Evolutionary conservation across 768 basidiomycete genomes (phyloP), one percentile per base, ranked within the genome.

Genomic region (Tulasnella sp.): DNA sequence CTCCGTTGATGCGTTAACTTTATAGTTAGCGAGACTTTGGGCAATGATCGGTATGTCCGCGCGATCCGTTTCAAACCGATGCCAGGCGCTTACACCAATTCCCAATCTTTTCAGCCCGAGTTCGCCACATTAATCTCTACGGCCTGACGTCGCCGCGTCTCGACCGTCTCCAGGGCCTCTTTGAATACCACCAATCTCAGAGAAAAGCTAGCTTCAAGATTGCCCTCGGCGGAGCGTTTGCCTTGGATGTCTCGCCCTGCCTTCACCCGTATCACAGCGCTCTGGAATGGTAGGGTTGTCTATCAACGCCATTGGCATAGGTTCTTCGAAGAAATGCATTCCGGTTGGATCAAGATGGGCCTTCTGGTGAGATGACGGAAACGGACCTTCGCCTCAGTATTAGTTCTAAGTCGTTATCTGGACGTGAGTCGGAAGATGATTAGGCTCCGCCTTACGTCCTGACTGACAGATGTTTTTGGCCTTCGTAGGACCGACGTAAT

Each of bases 291-390:
- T 37, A 40, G 70, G 20, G 71, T 77, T 44, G 77, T 77, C 32
- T 77, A 77, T 26, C 77, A 73, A 72, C 61, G 77, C 18, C 77
- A 77, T 55, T 77, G 77, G 77, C 77, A 77, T 3, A 40, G 18
- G 3, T 77, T 77, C 69, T 77, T 77, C 29, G 69, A 77, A 5
- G 77, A 48, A 7, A 72, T 48, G 42, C 77, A 40, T 26, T 15
- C 26, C 1, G 23, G 26, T 32, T 77, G 77, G 77, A 29, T 77
- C 16, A 40, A 32, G 40, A 44, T 70, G 32, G 77, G 67, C 15
- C 18, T 42, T 5, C 11, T 77, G 77, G 77, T 77, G 70, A 32
- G 77, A 13, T 40, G 16, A 51, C 3, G 5, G 35, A 23, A n/a
- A 37, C 32, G 29, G 29, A 70, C 32, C 26, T 40, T 10, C 15